Conservation (phyloP, 2,329 filamentous ascomycete species). For the Boeremia exigua region DNA sequence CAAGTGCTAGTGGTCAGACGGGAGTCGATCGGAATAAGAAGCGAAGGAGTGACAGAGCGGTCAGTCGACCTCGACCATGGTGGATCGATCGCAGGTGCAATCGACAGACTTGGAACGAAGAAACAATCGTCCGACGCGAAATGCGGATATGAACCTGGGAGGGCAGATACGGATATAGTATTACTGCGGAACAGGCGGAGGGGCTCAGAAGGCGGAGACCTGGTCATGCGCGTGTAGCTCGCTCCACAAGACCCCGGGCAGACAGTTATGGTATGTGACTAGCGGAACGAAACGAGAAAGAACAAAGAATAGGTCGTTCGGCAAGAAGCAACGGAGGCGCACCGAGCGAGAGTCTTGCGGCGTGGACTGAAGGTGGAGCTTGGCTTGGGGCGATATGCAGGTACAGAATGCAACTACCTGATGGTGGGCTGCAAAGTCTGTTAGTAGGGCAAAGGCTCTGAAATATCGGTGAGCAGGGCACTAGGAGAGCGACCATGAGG, state of each 20-base stretch:
- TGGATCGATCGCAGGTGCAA: constrained; percentile 28
- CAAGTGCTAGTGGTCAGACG: constrained; percentile 20
- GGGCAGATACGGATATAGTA: constrained; percentile 41
- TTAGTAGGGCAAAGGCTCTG: constrained; percentile 15
- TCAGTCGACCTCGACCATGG: constrained; percentile 40
- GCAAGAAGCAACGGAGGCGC: constrained; percentile 33
- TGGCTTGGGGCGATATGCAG: constrained; percentile 35
- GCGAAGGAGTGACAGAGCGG: constrained; percentile 19
- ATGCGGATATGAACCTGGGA: constrained; percentile 28
- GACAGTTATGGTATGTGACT: constrained; percentile 38
- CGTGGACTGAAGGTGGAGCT: constrained; percentile 32
- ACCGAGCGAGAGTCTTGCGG: constrained; percentile 34
- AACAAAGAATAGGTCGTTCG: constrained; percentile 33
- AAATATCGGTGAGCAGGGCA: constrained; percentile 22
- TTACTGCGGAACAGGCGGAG: constrained; percentile 32
- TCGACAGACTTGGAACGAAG: constrained; percentile 21
- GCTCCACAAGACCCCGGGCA: constrained; percentile 37
- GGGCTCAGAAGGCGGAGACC: constrained; percentile 30
- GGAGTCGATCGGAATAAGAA: constrained; percentile 21
- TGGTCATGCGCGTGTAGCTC: constrained; percentile 43
- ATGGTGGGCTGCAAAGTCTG: constrained; percentile 24
- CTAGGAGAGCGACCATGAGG: constrained; percentile 17
- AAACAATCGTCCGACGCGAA: constrained; percentile 29
- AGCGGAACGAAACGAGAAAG: constrained; percentile 30
- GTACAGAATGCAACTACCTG: constrained; percentile 26